These are phyloP conservation scores for Suillus alpinus DNA, from an alignment of 768 basidiomycete species.

Conservation along the genomic window DNA sequence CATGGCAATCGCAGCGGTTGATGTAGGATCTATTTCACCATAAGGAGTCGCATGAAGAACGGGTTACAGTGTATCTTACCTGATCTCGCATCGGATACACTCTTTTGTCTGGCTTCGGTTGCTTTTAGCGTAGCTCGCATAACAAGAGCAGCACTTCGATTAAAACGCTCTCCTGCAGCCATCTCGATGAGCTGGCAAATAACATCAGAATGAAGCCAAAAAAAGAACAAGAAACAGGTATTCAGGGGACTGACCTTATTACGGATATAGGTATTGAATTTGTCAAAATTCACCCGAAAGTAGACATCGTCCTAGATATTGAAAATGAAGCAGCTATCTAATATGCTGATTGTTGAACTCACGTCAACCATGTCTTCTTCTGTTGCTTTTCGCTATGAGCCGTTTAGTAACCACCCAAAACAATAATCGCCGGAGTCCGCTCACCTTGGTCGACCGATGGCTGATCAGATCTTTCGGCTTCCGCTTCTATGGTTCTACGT, in stretches of 20 bases:
- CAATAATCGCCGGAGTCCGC: conserved; percentile 2
- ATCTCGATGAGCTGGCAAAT: conserved; percentile 65
- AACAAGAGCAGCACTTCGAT: conserved; percentile 68
- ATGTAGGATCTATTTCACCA: conserved; percentile 53
- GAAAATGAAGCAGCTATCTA: background rate
- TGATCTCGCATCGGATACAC: conserved; percentile 60
- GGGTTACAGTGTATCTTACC: conserved; percentile 36
- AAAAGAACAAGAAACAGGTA: background rate
- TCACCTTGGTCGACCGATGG: conserved; percentile 55
- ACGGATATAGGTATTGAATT: conserved; percentile 82
- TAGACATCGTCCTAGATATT: conserved; percentile 59
- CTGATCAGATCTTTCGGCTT: conserved; percentile 46
- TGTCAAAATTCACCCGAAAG: conserved; percentile 87
- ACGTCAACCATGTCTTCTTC: conserved; percentile 71
- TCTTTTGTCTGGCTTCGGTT: conserved; percentile 62
- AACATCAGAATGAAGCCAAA: conserved; percentile 13
- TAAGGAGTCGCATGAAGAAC: background rate
- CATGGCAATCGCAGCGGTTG: conserved; percentile 60
- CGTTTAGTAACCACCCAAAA: conserved; percentile 12
- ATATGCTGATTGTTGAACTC: conserved; percentile 24
- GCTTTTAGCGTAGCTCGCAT: conserved; percentile 69
- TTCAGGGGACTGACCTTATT: conserved; percentile 61
- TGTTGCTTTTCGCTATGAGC: conserved; percentile 42
- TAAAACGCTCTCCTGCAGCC: conserved; percentile 78
- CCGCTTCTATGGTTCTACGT: conserved; percentile 50